phyloP scores from a whole-genome alignment of 495 filamentous ascomycete species.

The Endocarpon pusillum region DNA sequence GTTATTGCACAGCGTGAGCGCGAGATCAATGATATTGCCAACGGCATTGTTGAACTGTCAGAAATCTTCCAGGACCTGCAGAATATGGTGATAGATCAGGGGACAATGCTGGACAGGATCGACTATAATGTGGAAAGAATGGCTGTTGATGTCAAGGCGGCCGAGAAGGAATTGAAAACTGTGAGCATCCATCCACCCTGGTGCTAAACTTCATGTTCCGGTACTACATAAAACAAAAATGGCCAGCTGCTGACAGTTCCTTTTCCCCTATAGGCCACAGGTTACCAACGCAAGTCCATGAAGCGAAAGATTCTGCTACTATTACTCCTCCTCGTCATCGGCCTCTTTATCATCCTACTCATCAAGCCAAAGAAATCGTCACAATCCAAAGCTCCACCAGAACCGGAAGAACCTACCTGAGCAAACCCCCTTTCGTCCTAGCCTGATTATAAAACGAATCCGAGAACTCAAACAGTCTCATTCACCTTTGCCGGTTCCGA shows the following conservation, averaged over 20 bases:
- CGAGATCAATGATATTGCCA: constrained; percentile 96
- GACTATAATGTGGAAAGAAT: constrained; percentile 96
- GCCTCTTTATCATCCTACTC: constrained; percentile 68
- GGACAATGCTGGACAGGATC: constrained; percentile 91
- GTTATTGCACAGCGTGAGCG: constrained; percentile 81
- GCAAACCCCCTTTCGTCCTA: too few species aligned
- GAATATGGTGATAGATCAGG: constrained; percentile 94
- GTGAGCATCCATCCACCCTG: too few species aligned
- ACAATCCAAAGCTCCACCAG: too few species aligned
- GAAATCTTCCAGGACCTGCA: constrained; percentile 95
- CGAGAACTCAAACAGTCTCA: too few species aligned
- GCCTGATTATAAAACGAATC: too few species aligned
- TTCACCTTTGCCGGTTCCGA: too few species aligned
- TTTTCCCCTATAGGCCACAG: constrained; percentile 35
- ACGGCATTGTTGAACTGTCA: constrained; percentile 89
- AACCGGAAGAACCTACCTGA: too few species aligned
- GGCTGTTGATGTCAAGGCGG: constrained; percentile 73
- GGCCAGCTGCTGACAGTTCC: neutral
- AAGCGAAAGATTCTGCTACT: constrained; percentile 86
- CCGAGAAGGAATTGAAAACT: constrained; percentile 78
- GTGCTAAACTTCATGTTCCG: too few species aligned
- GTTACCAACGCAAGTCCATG: constrained; percentile 75
- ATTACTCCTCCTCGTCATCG: constrained; percentile 64
- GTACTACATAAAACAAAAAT: neutral
- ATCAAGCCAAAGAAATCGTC: constrained; percentile 80